These are phyloP conservation scores for Xylariaceae sp. DNA, from an alignment of 2,329 filamentous ascomycete species.

Conservation along the genomic window DNA sequence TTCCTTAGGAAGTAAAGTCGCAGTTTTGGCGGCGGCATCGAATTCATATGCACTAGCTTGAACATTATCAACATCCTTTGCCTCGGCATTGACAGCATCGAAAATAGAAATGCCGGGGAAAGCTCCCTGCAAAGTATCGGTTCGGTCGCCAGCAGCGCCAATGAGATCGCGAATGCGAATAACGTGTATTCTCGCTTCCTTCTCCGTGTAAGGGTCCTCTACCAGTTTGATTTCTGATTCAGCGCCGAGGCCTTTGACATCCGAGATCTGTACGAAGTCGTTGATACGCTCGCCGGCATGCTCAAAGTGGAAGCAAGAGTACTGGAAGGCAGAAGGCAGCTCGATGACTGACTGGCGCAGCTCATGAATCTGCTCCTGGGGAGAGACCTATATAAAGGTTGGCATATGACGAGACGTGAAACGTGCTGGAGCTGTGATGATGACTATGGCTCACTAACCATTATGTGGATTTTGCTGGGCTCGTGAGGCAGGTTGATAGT, in stretches of 20 bases:
- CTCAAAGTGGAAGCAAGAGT: slow-evolving; percentile 98
- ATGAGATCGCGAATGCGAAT: slow-evolving; percentile 88
- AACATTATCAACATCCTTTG: slow-evolving; percentile 35
- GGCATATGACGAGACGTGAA: slow-evolving; percentile 13
- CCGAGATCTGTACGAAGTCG: slow-evolving; percentile 87
- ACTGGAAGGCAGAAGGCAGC: slow-evolving; percentile 85
- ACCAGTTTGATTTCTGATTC: slow-evolving; percentile 77
- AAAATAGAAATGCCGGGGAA: slow-evolving; percentile 81
- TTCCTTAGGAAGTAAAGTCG: slow-evolving; percentile 63
- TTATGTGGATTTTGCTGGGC: slow-evolving; percentile 74
- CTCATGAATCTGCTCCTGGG: slow-evolving; percentile 95
- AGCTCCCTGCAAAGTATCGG: slow-evolving; percentile 81
- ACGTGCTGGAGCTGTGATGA: neutral
- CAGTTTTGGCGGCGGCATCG: slow-evolving; percentile 59
- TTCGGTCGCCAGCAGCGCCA: slow-evolving; percentile 81
- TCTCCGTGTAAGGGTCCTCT: slow-evolving; percentile 96
- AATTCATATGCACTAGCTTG: slow-evolving; percentile 63
- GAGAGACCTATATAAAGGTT: slow-evolving; percentile 60
- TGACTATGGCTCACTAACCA: slow-evolving; percentile 50
- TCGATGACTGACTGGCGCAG: slow-evolving; percentile 95
- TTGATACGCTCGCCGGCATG: slow-evolving; percentile 85
- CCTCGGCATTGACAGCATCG: slow-evolving; percentile 61
- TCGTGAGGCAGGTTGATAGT: slow-evolving; percentile 77
- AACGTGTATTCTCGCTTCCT: slow-evolving; percentile 92
- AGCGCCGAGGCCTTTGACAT: slow-evolving; percentile 72